These are phyloP conservation scores for Agaricales sp. DNA, from an alignment of 1,284 basidiomycete genomes.

Conservation along the genomic window DNA sequence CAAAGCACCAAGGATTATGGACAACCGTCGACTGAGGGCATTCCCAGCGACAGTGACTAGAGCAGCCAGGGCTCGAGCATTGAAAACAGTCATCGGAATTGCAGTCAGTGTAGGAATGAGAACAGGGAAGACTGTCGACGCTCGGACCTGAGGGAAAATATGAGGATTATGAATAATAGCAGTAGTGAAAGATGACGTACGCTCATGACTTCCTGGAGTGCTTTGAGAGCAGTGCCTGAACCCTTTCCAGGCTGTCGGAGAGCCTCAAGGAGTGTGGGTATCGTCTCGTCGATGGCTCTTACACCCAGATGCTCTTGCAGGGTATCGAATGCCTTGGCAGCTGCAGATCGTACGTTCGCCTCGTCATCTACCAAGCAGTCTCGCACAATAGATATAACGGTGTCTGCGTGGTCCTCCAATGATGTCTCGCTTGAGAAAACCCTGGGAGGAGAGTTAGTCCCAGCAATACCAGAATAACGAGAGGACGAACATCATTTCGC, in stretches of 20 bases:
- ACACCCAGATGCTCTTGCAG: slow-evolving; percentile 86
- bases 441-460: slow-evolving; percentile 28
- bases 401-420: slow-evolving; percentile 84
- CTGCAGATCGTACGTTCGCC: slow-evolving; percentile 80
- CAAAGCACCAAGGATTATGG: slow-evolving; percentile 66
- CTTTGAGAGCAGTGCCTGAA: slow-evolving; percentile 92
- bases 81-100: slow-evolving; percentile 90
- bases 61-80: slow-evolving; percentile 85
- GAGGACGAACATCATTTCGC: slow-evolving; percentile 38
- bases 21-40: slow-evolving; percentile 79
- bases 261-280: slow-evolving; percentile 90
- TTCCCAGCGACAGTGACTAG: slow-evolving; percentile 90
- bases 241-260: slow-evolving; percentile 84
- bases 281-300: slow-evolving; percentile 93
- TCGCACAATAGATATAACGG: slow-evolving; percentile 82
- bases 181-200: slow-evolving; percentile 40
- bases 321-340: slow-evolving; percentile 90
- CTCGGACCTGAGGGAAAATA: slow-evolving; percentile 53
- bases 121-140: slow-evolving; percentile 95
- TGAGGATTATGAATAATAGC: slow-evolving; percentile 1
- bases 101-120: slow-evolving; percentile 89
- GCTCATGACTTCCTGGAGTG: slow-evolving; percentile 89
- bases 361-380: slow-evolving; percentile 85
- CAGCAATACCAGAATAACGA: background rate
- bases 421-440: slow-evolving; percentile 80